Evolutionary conservation across 2,329 filamentous ascomycete genomes (phyloP), one percentile per base, ranked within the genome.

Genomic region (Claviceps spartinae): DNA sequence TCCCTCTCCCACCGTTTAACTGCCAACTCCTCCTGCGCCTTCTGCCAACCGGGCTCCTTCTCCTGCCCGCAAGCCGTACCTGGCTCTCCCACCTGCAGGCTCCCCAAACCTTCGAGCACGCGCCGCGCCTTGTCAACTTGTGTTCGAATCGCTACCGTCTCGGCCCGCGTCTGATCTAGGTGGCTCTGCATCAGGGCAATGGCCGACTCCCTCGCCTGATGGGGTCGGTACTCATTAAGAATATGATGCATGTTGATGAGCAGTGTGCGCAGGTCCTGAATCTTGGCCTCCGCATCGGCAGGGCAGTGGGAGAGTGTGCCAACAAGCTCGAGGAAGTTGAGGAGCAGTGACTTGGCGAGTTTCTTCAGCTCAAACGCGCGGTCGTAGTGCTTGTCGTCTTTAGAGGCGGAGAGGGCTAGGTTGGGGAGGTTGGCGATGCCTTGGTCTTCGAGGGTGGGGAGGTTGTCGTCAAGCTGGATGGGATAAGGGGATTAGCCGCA

Each of bases 161-260:
- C 89, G 51, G 77, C 78, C 58, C 77, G 79, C 52, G 83, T 84
- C 58, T 74, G 76, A 59, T 87, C 82, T 34, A 95, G 70, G 61
- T 91, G 85, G 58, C 86, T 83, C 68, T 95, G 86, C 85, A 96
- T 89, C 72, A 91, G 79, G 58, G 84, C 70, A 36, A 95, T 95
- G 53, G 95, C 73, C 30, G 84, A 89, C 70, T 96, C 90, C 45
- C 91, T 73, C 24, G 90, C 89, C 69, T 97, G 91, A 65, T 96
- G 90, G 9, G 90, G 90, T 36, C 91, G 79, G 69, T 95, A 97
- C 66, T 95, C 84, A 66, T 98, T 98, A 58, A 97, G 81, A 51
- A 95, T 77, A 62, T 94, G 88, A 68, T 96, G 89, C 62, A 94
- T 85, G 66, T 97, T 97, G 66, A 91, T 83, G 56, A 95, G 84